Evolutionary conservation across 2,329 filamentous ascomycete genomes (phyloP).

Genomic region (Hortaea sp.): DNA sequence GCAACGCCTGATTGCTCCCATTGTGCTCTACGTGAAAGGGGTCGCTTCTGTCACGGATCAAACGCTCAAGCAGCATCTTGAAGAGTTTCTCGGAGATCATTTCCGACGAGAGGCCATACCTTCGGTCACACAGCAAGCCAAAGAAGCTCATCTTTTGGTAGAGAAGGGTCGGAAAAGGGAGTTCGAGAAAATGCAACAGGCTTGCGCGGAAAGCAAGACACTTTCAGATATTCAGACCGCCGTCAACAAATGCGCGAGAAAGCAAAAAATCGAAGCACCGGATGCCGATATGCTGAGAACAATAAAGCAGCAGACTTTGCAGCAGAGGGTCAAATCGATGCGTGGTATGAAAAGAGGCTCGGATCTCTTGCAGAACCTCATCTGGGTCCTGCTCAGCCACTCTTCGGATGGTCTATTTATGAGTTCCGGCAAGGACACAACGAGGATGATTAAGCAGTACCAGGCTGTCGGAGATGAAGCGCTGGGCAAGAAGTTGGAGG

Average conservation of each 20-base stretch:
- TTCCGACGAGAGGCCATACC: constrained; percentile 18
- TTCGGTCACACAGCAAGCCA: constrained; percentile 4
- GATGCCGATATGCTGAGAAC: constrained; percentile 5
- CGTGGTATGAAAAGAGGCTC: constrained; percentile 16
- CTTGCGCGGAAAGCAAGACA: constrained; percentile 11
- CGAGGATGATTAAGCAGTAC: constrained; percentile 24
- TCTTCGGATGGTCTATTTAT: constrained; percentile 20
- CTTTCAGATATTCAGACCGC: constrained; percentile 15
- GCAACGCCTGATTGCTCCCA: constrained; percentile 13
- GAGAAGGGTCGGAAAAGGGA: constrained; percentile 16
- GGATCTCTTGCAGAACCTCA: constrained; percentile 25
- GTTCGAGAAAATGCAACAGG: constrained; percentile 17
- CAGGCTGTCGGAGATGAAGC: constrained; percentile 14
- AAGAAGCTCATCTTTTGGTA: constrained; percentile 11
- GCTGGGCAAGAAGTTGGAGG: constrained; percentile 14
- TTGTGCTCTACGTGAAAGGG: constrained; percentile 19
- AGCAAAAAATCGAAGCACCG: constrained; percentile 17
- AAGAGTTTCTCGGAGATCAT: constrained; percentile 16
- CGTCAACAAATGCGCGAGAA: constrained; percentile 16
- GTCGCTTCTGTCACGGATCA: constrained; percentile 15
- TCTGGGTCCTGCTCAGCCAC: constrained; percentile 23
- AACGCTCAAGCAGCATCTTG: constrained; percentile 17
- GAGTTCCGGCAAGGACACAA: constrained; percentile 27
- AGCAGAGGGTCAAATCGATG: constrained; percentile 15
- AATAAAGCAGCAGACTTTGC: constrained; percentile 12